A percentile compares a stretch with the other conserved stretches of the same genome.
phyloP scores from a whole-genome alignment of 1,284 basidiomycete genomes.

The Lentinula novae-zelandiae region DNA sequence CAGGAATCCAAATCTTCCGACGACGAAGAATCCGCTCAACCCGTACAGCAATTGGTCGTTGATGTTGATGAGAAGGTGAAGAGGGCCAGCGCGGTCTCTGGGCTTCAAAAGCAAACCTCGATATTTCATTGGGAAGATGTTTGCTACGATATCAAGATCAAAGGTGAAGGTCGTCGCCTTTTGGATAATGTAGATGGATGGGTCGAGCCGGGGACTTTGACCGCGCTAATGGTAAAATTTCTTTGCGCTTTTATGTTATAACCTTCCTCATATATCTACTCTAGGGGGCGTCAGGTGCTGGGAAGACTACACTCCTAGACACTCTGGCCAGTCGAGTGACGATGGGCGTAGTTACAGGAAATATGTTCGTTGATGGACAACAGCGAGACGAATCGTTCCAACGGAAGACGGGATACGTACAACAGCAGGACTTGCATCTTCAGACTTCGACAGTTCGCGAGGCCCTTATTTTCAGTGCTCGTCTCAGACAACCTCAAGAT shows the following conservation, averaged over 20 bases:
- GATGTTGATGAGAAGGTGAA: slow-evolving; percentile 2
- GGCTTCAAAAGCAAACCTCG: slow-evolving; percentile 12
- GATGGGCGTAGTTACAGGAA: slow-evolving; percentile 61
- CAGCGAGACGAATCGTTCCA: slow-evolving; percentile 59
- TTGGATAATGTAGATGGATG: slow-evolving; percentile 66
- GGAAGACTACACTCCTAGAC: slow-evolving; percentile 64
- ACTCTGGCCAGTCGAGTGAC: slow-evolving; percentile 62
- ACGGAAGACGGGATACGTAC: slow-evolving; percentile 54
- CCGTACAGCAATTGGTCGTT: not conserved
- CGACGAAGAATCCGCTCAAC: slow-evolving; percentile 21
- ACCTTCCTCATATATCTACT: not conserved
- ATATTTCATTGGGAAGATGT: slow-evolving; percentile 34
- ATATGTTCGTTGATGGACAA: slow-evolving; percentile 61
- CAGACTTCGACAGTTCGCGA: slow-evolving; percentile 60
- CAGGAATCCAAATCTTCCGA: not conserved
- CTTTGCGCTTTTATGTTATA: not conserved
- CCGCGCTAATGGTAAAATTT: slow-evolving; percentile 36
- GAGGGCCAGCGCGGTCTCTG: not conserved
- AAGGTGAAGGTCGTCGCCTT: slow-evolving; percentile 32
- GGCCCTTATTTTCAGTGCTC: slow-evolving; percentile 64
- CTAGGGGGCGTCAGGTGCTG: slow-evolving; percentile 53
- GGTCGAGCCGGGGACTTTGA: slow-evolving; percentile 58
- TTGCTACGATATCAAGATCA: slow-evolving; percentile 50
- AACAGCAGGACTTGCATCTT: slow-evolving; percentile 61
- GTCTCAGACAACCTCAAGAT: slow-evolving; percentile 56